Evolutionary conservation across 1,284 basidiomycete genomes (phyloP).

Genomic region (Melampsora americana): DNA sequence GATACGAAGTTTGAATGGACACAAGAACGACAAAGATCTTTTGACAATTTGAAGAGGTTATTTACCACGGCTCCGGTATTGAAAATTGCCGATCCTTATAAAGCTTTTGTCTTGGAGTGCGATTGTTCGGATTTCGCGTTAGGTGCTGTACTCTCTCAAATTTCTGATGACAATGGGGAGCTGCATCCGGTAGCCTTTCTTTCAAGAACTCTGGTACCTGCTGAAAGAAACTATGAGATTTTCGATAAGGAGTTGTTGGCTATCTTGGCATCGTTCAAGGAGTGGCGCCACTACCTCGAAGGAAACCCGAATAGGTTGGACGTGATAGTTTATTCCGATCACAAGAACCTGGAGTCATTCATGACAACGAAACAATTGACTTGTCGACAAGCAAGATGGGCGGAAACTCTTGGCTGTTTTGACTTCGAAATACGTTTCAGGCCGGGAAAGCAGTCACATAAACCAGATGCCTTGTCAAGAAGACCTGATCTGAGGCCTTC

Average conservation of each 20-base stretch:
- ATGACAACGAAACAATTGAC: background rate
- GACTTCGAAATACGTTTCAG: background rate
- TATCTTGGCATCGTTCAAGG: background rate
- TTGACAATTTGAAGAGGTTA: background rate
- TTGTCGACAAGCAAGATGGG: background rate
- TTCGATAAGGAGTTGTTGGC: slow-evolving; percentile 7
- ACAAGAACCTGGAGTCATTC: slow-evolving; percentile 12
- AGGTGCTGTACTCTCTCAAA: background rate
- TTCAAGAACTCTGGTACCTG: background rate
- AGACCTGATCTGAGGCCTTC: background rate
- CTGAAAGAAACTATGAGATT: background rate
- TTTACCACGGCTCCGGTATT: background rate
- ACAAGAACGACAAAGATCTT: background rate
- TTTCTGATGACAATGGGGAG: background rate
- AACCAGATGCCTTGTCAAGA: background rate
- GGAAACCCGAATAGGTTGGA: background rate
- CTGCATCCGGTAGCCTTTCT: background rate
- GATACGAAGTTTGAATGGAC: background rate
- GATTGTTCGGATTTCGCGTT: slow-evolving; percentile 1
- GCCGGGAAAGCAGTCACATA: background rate
- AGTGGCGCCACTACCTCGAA: background rate
- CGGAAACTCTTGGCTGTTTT: background rate
- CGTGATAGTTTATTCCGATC: background rate
- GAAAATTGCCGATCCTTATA: background rate
- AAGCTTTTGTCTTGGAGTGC: background rate